Percentiles rank a stretch among this genome's conserved stretches.
Evolutionary conservation across 1,284 basidiomycete species (phyloP).

Genomic region (Xanthoconium separans): DNA sequence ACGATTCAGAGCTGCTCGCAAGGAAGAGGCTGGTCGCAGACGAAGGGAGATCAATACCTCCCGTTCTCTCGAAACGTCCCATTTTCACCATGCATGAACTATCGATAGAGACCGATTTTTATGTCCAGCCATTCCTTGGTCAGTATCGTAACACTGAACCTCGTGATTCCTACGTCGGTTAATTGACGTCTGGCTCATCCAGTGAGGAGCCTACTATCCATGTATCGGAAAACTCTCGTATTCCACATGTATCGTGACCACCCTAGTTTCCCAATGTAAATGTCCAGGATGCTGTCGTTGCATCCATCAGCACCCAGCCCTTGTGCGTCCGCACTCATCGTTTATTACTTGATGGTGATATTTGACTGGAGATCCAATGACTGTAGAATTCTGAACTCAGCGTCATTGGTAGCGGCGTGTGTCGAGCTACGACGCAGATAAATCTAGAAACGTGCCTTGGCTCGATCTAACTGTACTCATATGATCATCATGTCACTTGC

Average conservation of each 20-base stretch:
- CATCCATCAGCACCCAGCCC: constrained; percentile 1
- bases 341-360: not conserved
- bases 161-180: constrained; percentile 6
- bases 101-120: constrained; percentile 4
- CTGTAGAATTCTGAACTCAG: constrained; percentile 6
- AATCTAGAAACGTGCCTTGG: constrained; percentile 11
- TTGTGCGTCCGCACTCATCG: constrained; percentile 18
- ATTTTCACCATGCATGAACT: constrained; percentile 16
- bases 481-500: no score
- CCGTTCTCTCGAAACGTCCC: constrained; percentile 4
- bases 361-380: constrained; percentile 1
- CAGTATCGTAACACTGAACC: constrained; percentile 16
- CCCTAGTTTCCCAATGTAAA: constrained; percentile 1
- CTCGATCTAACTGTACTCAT: constrained; percentile 15
- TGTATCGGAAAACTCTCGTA: constrained; percentile 22
- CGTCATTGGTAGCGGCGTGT: not conserved
- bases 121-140: constrained; percentile 6
- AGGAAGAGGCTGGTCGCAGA: constrained; percentile 27
- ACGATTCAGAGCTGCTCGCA: constrained; percentile 27
- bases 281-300: not conserved
- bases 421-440: not conserved
- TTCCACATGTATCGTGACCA: constrained; percentile 1
- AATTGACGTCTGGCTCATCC: constrained; percentile 17
- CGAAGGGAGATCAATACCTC: constrained; percentile 19
- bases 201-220: constrained; percentile 13